Conservation (phyloP, 495 filamentous ascomycete species). For the Xylaria curta region DNA sequence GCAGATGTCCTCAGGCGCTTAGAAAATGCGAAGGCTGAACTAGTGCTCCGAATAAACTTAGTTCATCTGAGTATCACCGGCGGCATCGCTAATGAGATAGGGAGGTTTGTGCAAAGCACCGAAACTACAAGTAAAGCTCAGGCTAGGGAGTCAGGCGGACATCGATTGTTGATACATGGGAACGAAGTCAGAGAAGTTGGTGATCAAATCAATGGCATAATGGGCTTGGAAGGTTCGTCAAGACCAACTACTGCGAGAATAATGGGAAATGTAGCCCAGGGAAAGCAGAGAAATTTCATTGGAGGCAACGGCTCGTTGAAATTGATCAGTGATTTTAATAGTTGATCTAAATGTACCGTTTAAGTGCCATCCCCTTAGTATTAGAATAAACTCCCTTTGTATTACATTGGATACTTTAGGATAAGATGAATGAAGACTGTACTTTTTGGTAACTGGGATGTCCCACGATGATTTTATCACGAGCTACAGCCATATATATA, state of each 20-base stretch:
- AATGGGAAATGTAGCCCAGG: constrained; percentile 1
- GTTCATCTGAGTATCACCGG: not conserved
- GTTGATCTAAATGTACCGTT: not conserved
- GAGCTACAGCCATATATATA: not conserved
- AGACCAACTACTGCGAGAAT: not conserved
- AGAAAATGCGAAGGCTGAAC: not conserved
- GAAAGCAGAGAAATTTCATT: not conserved
- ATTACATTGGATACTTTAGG: not conserved
- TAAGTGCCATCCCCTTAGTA: not conserved
- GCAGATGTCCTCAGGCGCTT: not conserved
- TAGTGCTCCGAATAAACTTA: not conserved
- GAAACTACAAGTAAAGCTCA: not conserved
- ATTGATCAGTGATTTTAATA: not conserved
- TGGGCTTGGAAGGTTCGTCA: not conserved
- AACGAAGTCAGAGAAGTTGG: not conserved
- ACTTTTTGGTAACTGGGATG: not conserved
- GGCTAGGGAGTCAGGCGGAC: not conserved
- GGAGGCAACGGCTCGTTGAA: not conserved
- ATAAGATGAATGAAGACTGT: not conserved
- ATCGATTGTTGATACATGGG: not conserved
- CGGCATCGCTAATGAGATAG: constrained; percentile 1
- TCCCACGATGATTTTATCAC: not conserved
- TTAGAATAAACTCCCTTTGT: not conserved
- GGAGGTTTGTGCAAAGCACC: not conserved
- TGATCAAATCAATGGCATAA: not conserved